Evolutionary conservation across 768 basidiomycete genomes (phyloP).

Genomic region (Mycena venus): DNA sequence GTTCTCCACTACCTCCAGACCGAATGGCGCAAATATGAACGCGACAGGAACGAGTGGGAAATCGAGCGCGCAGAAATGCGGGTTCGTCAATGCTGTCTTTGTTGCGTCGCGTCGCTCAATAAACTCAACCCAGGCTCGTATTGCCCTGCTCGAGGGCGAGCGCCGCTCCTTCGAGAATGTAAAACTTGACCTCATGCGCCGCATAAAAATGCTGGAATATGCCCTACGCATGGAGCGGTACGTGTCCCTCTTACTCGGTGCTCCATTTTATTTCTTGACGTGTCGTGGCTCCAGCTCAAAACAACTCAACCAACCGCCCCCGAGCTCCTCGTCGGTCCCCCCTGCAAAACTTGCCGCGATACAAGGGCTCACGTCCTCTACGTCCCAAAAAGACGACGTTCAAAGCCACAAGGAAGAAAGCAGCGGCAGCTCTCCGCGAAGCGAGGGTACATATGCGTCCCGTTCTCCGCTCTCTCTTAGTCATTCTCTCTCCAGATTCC

Average conservation of each 20-base stretch:
- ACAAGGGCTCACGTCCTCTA: conserved; percentile 63
- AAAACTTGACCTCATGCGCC: conserved; percentile 93
- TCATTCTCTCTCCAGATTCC: conserved; percentile 65
- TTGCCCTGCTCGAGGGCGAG: conserved; percentile 97
- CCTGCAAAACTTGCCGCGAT: conserved; percentile 76
- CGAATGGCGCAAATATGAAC: conserved; percentile 97
- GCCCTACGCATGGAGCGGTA: conserved; percentile 96
- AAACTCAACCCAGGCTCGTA: conserved; percentile 78
- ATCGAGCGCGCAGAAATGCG: conserved; percentile 99
- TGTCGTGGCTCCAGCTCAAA: conserved; percentile 72
- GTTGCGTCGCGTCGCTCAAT: conserved; percentile 43
- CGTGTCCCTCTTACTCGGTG: conserved; percentile 43
- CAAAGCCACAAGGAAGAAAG: conserved; percentile 85
- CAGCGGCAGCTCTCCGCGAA: conserved; percentile 85
- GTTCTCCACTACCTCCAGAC: conserved; percentile 98
- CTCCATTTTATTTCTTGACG: conserved; percentile 47
- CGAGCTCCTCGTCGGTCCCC: conserved; percentile 68
- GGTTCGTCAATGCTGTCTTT: conserved; percentile 64
- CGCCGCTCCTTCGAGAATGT: conserved; percentile 97
- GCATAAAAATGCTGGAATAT: conserved; percentile 99
- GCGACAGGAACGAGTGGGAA: conserved; percentile 99
- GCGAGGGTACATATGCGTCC: conserved; percentile 72
- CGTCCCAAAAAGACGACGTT: conserved; percentile 79
- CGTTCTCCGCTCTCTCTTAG: conserved; percentile 29
- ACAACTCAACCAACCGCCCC: conserved; percentile 71